Evolutionary conservation across 2,329 filamentous ascomycete species (phyloP).

Genomic region (Fusarium piperis): DNA sequence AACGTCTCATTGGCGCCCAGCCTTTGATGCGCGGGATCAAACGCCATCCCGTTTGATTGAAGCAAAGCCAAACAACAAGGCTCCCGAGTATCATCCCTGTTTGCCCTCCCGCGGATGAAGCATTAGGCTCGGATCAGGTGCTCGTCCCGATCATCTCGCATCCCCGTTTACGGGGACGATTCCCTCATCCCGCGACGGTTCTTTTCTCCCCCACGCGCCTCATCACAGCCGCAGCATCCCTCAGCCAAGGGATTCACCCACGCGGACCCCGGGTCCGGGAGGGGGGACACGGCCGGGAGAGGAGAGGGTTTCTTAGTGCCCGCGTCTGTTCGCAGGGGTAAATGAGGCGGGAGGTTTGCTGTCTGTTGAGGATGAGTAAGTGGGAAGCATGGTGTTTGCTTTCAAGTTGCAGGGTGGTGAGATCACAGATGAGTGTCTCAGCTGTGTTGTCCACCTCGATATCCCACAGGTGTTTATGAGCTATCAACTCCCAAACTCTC

Average conservation of each 20-base stretch:
- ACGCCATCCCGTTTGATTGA: constrained; percentile 18
- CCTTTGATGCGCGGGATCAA: constrained; percentile 1
- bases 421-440: background rate
- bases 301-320: constrained; percentile 10
- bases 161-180: constrained; percentile 9
- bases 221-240: background rate
- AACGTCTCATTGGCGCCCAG: constrained; percentile 17
- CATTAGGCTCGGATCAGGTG: constrained; percentile 35
- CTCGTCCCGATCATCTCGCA: constrained; percentile 36
- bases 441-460: background rate
- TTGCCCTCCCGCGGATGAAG: constrained; percentile 14
- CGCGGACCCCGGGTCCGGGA: constrained; percentile 10
- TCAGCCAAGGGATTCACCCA: constrained; percentile 29
- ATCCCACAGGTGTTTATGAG: constrained; percentile 16
- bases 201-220: constrained; percentile 21
- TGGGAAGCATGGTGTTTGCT: constrained; percentile 15
- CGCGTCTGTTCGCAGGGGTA: constrained; percentile 8
- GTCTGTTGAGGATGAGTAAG: constrained; percentile 2
- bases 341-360: constrained; percentile 10
- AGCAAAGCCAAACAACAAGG: constrained; percentile 3
- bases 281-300: background rate
- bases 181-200: constrained; percentile 10
- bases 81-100: background rate
- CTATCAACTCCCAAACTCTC: constrained; percentile 14
- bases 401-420: background rate